Evolutionary conservation across 768 basidiomycete genomes (phyloP).

Genomic region (Cytidiella melzeri): DNA sequence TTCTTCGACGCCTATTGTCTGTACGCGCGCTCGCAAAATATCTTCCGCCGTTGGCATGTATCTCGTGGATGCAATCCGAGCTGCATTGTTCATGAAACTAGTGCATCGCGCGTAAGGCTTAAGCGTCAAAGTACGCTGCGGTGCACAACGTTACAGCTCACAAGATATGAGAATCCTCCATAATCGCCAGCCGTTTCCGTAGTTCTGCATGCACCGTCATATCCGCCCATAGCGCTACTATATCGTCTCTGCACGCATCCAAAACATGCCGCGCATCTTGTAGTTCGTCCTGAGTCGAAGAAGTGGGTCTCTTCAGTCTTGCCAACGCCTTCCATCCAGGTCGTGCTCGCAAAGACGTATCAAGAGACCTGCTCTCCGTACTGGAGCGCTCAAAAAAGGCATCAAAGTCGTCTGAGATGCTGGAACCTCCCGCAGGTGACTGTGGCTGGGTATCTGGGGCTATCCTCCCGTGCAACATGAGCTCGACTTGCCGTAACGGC

Average conservation of each 20-base stretch:
- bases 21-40: constrained; percentile 56
- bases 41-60: constrained; percentile 56
- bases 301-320: constrained; percentile 22
- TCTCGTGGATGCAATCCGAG: constrained; percentile 41
- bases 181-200: constrained; percentile 34
- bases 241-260: constrained; percentile 48
- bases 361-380: constrained; percentile 26
- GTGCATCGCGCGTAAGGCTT: too few relatives aligned
- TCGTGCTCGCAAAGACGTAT: constrained; percentile 40
- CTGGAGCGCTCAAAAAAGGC: constrained; percentile 18
- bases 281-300: constrained; percentile 28
- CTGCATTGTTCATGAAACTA: constrained; percentile 55
- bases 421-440: constrained; percentile 10
- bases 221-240: constrained; percentile 48
- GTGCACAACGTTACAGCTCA: too few relatives aligned
- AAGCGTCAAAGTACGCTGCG: too few relatives aligned
- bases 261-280: constrained; percentile 40
- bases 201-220: constrained; percentile 38
- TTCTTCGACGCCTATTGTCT: constrained; percentile 61
- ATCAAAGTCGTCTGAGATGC: constrained; percentile 10
- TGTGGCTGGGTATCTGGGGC: constrained; percentile 24
- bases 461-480: constrained; percentile 39
- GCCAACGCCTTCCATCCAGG: constrained; percentile 45
- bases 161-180: constrained; percentile 60
- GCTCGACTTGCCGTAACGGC: constrained; percentile 51